Conservation (phyloP, 495 filamentous ascomycete species). For the Cercophora scortea region DNA sequence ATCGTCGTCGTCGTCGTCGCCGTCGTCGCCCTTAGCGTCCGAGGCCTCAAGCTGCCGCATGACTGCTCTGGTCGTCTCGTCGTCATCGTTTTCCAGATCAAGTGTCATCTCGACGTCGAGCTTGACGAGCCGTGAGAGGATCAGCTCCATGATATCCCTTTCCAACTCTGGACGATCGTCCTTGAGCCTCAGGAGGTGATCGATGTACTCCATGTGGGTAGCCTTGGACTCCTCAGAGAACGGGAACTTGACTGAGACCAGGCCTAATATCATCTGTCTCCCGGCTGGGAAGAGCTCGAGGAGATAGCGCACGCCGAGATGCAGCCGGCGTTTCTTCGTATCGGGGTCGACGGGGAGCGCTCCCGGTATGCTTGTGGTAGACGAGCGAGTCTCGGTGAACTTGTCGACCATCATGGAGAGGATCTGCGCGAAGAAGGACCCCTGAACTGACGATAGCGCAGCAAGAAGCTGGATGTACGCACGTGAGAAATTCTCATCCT, state of each 20-base stretch:
- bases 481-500: constrained; percentile 71
- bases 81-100: constrained; percentile 64
- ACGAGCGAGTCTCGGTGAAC: constrained; percentile 47
- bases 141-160: constrained; percentile 70
- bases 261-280: constrained; percentile 52
- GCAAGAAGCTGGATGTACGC: constrained; percentile 75
- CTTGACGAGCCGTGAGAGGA: constrained; percentile 79
- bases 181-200: constrained; percentile 67
- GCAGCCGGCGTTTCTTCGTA: constrained; percentile 59
- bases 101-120: constrained; percentile 88
- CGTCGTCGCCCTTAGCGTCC: constrained; percentile 41
- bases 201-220: constrained; percentile 66
- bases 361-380: constrained; percentile 46
- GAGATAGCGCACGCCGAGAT: constrained; percentile 67
- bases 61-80: constrained; percentile 40
- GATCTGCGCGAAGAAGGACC: constrained; percentile 43
- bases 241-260: constrained; percentile 63
- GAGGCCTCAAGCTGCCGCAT: constrained; percentile 29
- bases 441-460: constrained; percentile 72
- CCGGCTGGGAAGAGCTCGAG: constrained; percentile 72
- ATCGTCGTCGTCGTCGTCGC: constrained; percentile 47
- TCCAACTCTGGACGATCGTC: constrained; percentile 74
- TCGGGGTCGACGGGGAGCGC: constrained; percentile 49
- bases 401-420: constrained; percentile 73
- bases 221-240: constrained; percentile 63